phyloP scores from a whole-genome alignment of 2,329 filamentous ascomycete genomes.

The Paraconiothyrium sp. region DNA sequence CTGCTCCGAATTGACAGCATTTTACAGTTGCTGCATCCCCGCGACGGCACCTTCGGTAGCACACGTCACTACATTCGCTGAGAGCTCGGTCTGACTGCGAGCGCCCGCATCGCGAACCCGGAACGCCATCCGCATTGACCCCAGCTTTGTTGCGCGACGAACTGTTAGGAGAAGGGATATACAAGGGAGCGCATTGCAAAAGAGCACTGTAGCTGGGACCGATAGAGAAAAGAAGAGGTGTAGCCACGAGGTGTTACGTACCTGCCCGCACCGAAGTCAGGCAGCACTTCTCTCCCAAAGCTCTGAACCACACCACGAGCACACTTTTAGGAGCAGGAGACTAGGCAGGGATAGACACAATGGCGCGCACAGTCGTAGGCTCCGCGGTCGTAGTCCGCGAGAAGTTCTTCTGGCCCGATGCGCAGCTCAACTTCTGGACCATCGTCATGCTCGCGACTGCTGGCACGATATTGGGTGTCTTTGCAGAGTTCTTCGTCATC shows the following conservation, averaged over 20 bases:
- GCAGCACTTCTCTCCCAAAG: not conserved
- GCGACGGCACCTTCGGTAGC: not conserved
- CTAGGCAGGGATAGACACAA: conserved; percentile 24
- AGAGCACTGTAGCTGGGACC: not conserved
- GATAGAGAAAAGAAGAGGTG: not conserved
- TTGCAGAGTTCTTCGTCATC: conserved; percentile 67
- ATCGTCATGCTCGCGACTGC: conserved; percentile 69
- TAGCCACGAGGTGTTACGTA: not conserved
- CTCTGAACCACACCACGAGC: not conserved
- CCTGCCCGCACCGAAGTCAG: not conserved
- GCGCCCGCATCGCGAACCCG: not conserved
- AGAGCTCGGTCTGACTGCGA: not conserved
- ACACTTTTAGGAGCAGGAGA: not conserved
- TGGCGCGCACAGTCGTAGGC: conserved; percentile 52
- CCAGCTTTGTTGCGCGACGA: not conserved
- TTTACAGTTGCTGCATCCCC: not conserved
- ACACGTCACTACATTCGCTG: conserved; percentile 9
- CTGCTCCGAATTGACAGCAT: not conserved
- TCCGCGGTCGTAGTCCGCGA: conserved; percentile 56
- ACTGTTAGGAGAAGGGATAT: not conserved
- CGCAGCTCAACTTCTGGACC: conserved; percentile 72
- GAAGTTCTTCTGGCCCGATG: conserved; percentile 71
- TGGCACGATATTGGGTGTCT: conserved; percentile 67
- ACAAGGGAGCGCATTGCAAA: not conserved
- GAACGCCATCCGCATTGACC: not conserved